phyloP scores from a whole-genome alignment of 2,329 filamentous ascomycete genomes.

The Chrysosporium keratinophilum region DNA sequence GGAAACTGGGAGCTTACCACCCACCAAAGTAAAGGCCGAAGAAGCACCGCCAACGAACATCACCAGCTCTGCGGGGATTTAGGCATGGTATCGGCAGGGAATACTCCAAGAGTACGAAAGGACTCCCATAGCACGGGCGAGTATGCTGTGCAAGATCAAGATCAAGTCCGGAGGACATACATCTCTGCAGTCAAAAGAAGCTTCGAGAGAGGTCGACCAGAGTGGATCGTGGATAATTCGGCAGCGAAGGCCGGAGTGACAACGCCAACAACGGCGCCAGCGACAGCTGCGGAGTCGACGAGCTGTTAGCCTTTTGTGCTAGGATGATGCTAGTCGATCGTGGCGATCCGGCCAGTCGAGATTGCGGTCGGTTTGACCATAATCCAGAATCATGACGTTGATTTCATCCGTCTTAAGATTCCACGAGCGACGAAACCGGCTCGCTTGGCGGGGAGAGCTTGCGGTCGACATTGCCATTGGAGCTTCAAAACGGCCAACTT shows the following conservation, averaged over 20 bases:
- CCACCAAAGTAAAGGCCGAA: background rate
- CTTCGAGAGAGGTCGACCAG: background rate
- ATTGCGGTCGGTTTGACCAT: too few relatives aligned
- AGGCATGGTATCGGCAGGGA: background rate
- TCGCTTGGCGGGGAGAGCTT: too few relatives aligned
- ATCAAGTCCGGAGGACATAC: background rate
- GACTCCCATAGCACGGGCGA: background rate
- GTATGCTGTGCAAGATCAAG: background rate
- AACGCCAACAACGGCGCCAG: background rate
- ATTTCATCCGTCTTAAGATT: too few relatives aligned
- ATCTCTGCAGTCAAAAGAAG: slow-evolving; percentile 5
- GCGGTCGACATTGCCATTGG: too few relatives aligned
- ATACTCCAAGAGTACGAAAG: background rate
- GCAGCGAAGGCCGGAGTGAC: background rate
- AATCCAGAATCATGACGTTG: too few relatives aligned
- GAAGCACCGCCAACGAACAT: background rate
- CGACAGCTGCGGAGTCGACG: too few relatives aligned
- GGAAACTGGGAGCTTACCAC: too few relatives aligned
- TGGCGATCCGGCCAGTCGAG: too few relatives aligned
- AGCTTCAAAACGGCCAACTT: too few relatives aligned
- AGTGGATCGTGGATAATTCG: background rate
- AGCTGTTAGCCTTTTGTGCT: too few relatives aligned
- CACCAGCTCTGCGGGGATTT: background rate
- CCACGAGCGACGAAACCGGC: too few relatives aligned
- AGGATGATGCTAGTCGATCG: too few relatives aligned